These are phyloP conservation scores for Harringtonia aguacate DNA, from an alignment of 2,329 filamentous ascomycete genomes.

Conservation along the genomic window DNA sequence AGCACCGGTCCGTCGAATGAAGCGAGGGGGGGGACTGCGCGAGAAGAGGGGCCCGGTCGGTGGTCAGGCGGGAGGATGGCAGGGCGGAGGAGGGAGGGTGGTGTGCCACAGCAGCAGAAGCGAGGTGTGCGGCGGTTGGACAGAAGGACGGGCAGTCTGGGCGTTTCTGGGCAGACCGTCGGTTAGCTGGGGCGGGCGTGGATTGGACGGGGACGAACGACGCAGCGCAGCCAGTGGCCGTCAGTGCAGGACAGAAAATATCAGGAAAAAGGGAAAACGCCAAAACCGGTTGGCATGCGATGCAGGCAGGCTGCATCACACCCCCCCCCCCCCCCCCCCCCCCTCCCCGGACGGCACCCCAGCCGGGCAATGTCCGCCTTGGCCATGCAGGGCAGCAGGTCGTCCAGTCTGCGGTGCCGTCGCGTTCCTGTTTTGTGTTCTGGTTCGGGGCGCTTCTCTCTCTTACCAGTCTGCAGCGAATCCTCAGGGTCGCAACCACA, in stretches of 20 bases:
- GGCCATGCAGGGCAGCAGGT: too few species aligned
- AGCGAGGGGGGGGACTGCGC: not conserved
- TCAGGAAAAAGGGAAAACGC: not conserved
- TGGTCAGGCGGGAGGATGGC: not conserved
- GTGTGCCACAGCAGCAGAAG: not conserved
- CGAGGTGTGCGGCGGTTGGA: not conserved
- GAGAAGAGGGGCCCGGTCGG: not conserved
- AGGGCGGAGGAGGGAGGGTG: not conserved
- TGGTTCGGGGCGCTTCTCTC: too few species aligned
- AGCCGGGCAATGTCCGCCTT: too few species aligned
- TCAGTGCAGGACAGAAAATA: slow-evolving; percentile 5
- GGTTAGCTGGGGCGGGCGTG: not conserved
- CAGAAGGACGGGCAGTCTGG: not conserved
- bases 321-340: too few species aligned
- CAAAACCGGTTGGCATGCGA: not conserved
- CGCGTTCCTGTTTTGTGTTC: too few species aligned
- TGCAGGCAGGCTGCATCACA: too few species aligned
- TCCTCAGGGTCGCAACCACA: not conserved
- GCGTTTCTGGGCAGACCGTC: not conserved
- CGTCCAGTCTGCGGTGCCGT: too few species aligned
- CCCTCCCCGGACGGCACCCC: too few species aligned
- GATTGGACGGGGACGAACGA: not conserved
- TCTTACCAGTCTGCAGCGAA: too few species aligned
- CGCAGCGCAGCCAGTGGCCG: not conserved
- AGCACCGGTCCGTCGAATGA: not conserved